Evolutionary conservation across 2,329 filamentous ascomycete genomes (phyloP).

Genomic region (Chaetoscypha palmicola): DNA sequence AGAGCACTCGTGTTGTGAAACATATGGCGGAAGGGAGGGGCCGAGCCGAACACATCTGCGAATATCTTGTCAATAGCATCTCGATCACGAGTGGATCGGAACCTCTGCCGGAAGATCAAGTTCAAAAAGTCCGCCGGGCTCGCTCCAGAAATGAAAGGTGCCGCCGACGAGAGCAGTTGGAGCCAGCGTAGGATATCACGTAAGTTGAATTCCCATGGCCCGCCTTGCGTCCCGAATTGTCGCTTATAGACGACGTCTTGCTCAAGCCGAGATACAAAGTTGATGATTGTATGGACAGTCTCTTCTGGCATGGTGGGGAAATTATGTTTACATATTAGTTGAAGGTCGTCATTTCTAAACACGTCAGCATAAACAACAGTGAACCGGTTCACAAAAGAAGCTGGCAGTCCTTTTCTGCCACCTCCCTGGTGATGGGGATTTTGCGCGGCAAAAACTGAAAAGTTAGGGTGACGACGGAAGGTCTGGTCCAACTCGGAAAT

Average conservation of each 20-base stretch:
- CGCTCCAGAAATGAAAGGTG: constrained; percentile 54
- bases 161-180: constrained; percentile 55
- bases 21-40: constrained; percentile 48
- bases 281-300: constrained; percentile 61
- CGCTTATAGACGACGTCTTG: constrained; percentile 56
- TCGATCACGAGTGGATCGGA: constrained; percentile 66
- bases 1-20: constrained; percentile 61
- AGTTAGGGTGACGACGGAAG: constrained; percentile 81
- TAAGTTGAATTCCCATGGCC: constrained; percentile 94
- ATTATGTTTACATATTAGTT: constrained; percentile 71
- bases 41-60: constrained; percentile 48
- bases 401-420: constrained; percentile 86
- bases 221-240: constrained; percentile 55
- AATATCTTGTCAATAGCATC: constrained; percentile 60
- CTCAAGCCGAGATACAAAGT: constrained; percentile 76
- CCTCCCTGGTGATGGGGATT: constrained; percentile 97
- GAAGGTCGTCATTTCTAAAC: constrained; percentile 73
- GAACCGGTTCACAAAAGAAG: constrained; percentile 96
- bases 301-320: constrained; percentile 57
- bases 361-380: constrained; percentile 95
- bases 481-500: constrained; percentile 92
- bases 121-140: constrained; percentile 68
- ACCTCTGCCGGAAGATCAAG: constrained; percentile 79
- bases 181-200: constrained; percentile 88
- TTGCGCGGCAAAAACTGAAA: constrained; percentile 93